Conservation (phyloP, 345 rosid species). For the Arabis alpina region DNA sequence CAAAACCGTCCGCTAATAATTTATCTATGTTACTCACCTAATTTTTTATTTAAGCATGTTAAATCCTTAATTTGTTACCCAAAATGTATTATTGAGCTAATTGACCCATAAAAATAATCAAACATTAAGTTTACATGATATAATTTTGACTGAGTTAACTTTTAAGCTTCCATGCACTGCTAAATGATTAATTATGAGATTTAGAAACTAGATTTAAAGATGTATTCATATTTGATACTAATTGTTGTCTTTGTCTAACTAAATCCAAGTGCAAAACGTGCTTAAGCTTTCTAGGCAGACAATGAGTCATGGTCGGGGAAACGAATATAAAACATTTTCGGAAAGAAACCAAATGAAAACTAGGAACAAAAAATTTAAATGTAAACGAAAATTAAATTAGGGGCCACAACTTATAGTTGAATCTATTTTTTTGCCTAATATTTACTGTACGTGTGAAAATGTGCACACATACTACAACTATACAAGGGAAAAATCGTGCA, state of each 20-base stretch:
- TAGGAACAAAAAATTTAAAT: no score
- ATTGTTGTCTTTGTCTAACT: conserved; percentile 19
- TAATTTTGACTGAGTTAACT: no score
- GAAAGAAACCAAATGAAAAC: conserved; percentile 2
- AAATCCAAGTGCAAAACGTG: conserved; percentile 29
- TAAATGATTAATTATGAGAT: neutral
- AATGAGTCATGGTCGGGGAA: conserved; percentile 27
- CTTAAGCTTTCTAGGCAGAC: conserved; percentile 25
- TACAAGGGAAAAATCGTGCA: no score
- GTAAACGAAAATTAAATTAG: neutral
- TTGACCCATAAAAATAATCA: no score
- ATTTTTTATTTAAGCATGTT: no score
- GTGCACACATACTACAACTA: neutral
- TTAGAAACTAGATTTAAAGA: neutral
- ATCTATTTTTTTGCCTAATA: neutral
- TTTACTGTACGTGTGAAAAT: conserved; percentile 24
- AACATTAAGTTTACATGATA: no score
- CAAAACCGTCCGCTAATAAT: no score
- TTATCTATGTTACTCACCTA: no score
- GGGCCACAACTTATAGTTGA: neutral
- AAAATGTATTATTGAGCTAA: no score
- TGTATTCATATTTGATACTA: neutral
- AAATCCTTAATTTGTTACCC: no score
- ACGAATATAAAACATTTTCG: conserved; percentile 19
- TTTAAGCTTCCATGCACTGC: no score